Conservation (phyloP, 2,329 filamentous ascomycete species). For the Esteya vermicola region DNA sequence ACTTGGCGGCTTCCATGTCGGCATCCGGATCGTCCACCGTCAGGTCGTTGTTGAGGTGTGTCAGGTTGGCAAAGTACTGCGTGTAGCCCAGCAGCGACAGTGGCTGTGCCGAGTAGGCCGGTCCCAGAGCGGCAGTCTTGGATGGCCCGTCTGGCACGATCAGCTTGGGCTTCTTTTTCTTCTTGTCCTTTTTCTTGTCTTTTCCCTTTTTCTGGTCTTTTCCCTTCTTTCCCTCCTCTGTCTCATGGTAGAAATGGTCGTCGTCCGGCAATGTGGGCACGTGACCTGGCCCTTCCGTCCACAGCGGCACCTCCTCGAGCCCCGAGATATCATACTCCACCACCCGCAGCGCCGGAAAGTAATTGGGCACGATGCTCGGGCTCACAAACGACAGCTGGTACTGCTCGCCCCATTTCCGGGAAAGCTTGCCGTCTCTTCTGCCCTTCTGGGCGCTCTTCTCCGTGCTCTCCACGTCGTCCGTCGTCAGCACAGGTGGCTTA, state of each 20-base stretch:
- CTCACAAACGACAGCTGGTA: conserved; percentile 71
- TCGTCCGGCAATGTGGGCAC: conserved; percentile 9
- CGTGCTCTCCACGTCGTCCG: conserved; percentile 12
- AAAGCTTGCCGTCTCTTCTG: conserved; percentile 14
- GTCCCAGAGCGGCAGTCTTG: conserved; percentile 60
- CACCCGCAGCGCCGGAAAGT: conserved; percentile 80
- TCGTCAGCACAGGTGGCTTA: conserved; percentile 18
- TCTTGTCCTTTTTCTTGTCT: conserved; percentile 10
- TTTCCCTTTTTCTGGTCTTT: conserved; percentile 2
- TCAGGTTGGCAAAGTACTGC: conserved; percentile 93
- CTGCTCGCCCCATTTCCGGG: conserved; percentile 57
- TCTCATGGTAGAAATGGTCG: conserved; percentile 12
- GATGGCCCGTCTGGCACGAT: conserved; percentile 58
- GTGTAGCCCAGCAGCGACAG: conserved; percentile 68
- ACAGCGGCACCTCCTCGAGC: conserved; percentile 41
- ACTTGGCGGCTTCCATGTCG: conserved; percentile 21
- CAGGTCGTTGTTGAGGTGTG: conserved; percentile 66
- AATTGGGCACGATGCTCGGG: conserved; percentile 85
- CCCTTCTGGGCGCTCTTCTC: conserved; percentile 9
- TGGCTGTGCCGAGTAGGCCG: conserved; percentile 77
- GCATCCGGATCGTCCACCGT: conserved; percentile 15
- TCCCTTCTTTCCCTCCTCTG: conserved; percentile 11
- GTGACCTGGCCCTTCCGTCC: conserved; percentile 23
- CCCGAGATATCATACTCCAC: conserved; percentile 85
- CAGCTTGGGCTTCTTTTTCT: conserved; percentile 44